These are phyloP conservation scores for Myxozyma kluyveri DNA, from an alignment of 805 yeast genomes.

Conservation along the genomic window DNA sequence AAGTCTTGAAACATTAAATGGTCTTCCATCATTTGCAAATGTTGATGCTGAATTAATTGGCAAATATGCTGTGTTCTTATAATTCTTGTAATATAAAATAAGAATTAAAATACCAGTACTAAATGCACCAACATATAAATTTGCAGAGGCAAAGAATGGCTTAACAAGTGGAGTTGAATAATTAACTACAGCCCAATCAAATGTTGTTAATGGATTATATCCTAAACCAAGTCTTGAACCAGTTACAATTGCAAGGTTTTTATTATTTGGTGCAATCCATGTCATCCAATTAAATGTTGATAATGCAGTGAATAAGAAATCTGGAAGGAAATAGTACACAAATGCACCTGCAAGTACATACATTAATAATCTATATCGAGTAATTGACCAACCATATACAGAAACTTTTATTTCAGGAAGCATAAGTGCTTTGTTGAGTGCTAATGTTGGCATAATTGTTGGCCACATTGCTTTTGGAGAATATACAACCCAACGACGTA, in stretches of 20 bases:
- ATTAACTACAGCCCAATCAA: slow-evolving; percentile 54
- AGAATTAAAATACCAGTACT: slow-evolving; percentile 9
- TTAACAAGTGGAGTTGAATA: slow-evolving; percentile 37
- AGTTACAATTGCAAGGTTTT: slow-evolving; percentile 58
- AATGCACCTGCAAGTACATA: slow-evolving; percentile 43
- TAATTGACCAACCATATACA: slow-evolving; percentile 56
- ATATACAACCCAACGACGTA: slow-evolving; percentile 57
- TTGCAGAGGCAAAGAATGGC: slow-evolving; percentile 42
- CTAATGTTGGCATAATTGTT: slow-evolving; percentile 54
- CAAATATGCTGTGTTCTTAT: slow-evolving; percentile 19
- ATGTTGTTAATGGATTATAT: slow-evolving; percentile 61
- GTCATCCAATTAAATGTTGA: slow-evolving; percentile 58
- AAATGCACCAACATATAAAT: slow-evolving; percentile 9
- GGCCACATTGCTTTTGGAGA: slow-evolving; percentile 68
- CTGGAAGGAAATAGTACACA: slow-evolving; percentile 60
- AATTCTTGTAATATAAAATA: slow-evolving; percentile 14
- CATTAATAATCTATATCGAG: slow-evolving; percentile 48
- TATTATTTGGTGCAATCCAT: slow-evolving; percentile 59
- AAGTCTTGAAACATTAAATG: slow-evolving; percentile 51
- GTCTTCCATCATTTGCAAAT: slow-evolving; percentile 32
- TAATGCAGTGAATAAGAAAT: slow-evolving; percentile 55
- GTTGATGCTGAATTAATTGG: slow-evolving; percentile 46
- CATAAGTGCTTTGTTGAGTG: slow-evolving; percentile 48
- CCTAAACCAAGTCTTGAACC: slow-evolving; percentile 66
- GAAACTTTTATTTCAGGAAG: slow-evolving; percentile 13